Base-by-base conservation (phyloP, 345 rosid genomes). In the Brassica rapa region DNA sequence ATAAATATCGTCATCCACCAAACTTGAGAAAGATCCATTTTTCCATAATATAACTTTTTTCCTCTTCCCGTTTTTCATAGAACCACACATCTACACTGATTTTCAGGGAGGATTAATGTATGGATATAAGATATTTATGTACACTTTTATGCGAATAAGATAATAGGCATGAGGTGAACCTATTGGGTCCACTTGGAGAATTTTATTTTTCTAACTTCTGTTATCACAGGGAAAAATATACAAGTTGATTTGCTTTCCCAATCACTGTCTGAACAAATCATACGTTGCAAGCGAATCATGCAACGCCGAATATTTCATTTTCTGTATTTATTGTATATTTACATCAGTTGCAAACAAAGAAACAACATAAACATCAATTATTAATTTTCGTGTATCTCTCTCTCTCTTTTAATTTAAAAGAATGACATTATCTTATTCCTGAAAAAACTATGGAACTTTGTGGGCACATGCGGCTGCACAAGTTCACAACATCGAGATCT, bases 401-500 rank as follows among this genome's bases (percentile, higher is more conserved):
- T 23, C 39, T 19, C 41, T 60, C 27, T 53, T 8, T 55, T 8
- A 2, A 55, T 24, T 32, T 3, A 16, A 4, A 4, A 33, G 51
- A 59, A 32, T 21, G 77, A 19, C 32, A 16, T 6, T 59, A 23
- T 59, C 62, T 30, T 66, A 12, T 72, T 21, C 67, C 2, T 23
- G 53, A 8, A 2, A 75, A 46, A 24, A 8, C 8, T 1, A 49
- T 49, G 29, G 39, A 53, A n/a, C 1, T n/a, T 32, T 6, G 71
- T 70, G 70, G 80, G 57, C 15, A 51, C 70, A 51, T n/a, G 64
- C 7, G 71, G 56, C 71, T 64, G 60, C 81, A 63, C 60, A 25
- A 25, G 27, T 25, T 25, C 27, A 25, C 27, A 55, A 70, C 33
- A 55, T 37, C 11, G 56, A 70, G 15, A 77, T 63, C 24, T 25